Evolutionary conservation across 768 basidiomycete species (phyloP).

Genomic region (Clavaria fumosa): DNA sequence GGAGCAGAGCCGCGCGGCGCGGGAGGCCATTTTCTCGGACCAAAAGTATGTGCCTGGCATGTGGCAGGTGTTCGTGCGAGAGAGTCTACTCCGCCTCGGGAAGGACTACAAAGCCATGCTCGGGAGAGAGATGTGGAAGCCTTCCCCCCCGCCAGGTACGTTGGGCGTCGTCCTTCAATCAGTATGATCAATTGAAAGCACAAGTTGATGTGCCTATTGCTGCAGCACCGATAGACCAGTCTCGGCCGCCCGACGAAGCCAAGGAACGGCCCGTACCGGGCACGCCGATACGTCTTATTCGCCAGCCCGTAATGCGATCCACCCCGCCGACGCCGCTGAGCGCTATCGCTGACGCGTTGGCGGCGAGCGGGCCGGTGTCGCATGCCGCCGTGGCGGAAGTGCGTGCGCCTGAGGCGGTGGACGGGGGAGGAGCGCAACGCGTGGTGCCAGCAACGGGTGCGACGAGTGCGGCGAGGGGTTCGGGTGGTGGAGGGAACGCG

Average conservation of each 20-base stretch:
- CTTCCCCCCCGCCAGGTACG: constrained; percentile 15
- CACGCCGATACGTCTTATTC: constrained; percentile 25
- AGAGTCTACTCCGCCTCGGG: constrained; percentile 45
- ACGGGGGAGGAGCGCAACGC: constrained; percentile 29
- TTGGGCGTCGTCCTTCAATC: too few relatives aligned
- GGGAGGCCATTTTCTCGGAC: constrained; percentile 48
- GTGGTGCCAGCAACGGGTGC: constrained; percentile 2
- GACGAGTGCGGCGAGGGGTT: background rate
- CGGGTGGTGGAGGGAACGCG: constrained; percentile 1
- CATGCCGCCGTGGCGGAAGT: constrained; percentile 29
- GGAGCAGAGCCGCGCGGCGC: constrained; percentile 25
- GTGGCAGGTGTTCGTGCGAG: constrained; percentile 46
- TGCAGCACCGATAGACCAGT: constrained; percentile 11
- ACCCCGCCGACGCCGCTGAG: constrained; percentile 32
- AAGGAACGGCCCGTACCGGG: constrained; percentile 21
- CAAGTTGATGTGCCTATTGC: too few relatives aligned
- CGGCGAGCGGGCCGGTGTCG: constrained; percentile 42
- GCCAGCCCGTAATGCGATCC: constrained; percentile 28
- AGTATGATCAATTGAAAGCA: too few relatives aligned
- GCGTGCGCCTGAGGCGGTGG: constrained; percentile 26
- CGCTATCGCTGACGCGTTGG: constrained; percentile 38
- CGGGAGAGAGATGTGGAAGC: constrained; percentile 41
- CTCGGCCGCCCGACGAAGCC: constrained; percentile 7
- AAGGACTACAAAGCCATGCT: constrained; percentile 54
- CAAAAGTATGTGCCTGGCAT: constrained; percentile 48